phyloP scores from a whole-genome alignment of 2,329 filamentous ascomycete genomes.

The Botrytis galanthina region DNA sequence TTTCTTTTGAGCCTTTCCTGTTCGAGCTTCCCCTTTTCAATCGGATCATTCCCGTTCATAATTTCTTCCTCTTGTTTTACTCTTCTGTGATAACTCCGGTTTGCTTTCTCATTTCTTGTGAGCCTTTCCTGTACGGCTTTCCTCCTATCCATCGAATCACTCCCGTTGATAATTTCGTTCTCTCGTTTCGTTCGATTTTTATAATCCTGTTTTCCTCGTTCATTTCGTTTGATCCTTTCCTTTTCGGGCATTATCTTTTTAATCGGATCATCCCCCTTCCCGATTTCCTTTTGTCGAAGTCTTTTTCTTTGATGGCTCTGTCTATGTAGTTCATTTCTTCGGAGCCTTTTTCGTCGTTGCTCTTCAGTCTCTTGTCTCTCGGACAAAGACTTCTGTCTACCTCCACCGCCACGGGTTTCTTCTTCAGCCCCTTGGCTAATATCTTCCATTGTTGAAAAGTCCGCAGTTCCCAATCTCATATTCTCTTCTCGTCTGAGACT shows the following conservation, averaged over 20 bases:
- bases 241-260: background rate
- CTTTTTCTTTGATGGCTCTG: rapidly evolving
- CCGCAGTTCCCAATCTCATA: background rate
- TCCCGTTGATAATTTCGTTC: no score
- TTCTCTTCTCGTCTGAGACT: background rate
- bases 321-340: rapidly evolving
- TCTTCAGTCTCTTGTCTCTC: background rate
- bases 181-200: background rate
- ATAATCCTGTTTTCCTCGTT: no score
- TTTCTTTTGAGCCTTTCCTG: background rate
- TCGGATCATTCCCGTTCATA: no score
- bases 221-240: no score
- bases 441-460: background rate
- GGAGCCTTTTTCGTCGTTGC: background rate
- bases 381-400: background rate
- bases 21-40: no score
- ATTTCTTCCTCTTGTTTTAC: no score
- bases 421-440: background rate
- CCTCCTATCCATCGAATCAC: no score
- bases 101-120: background rate
- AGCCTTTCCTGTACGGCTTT: background rate
- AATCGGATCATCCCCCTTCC: background rate
- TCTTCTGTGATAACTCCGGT: no score
- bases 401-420: background rate
- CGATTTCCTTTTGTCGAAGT: background rate